phyloP scores from a whole-genome alignment of 2,329 filamentous ascomycete genomes.

The Periconia macrospinosa region DNA sequence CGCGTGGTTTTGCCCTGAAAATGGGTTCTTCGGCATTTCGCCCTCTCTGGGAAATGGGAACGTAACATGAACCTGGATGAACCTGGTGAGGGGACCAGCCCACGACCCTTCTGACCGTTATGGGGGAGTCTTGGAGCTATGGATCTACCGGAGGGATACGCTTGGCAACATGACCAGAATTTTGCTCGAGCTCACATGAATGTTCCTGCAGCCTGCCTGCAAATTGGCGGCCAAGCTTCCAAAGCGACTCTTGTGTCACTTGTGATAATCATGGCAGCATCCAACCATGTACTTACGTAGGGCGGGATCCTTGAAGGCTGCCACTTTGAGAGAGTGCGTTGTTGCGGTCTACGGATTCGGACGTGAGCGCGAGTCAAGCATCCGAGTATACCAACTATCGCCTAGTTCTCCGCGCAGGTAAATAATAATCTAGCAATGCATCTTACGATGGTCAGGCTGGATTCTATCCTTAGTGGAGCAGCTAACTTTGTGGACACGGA shows the following conservation, averaged over 20 bases:
- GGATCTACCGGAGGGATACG: conserved; percentile 23
- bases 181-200: conserved; percentile 16
- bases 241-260: conserved; percentile 13
- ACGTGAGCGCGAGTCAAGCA: neutral
- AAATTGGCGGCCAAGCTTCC: conserved; percentile 21
- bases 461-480: conserved; percentile 25
- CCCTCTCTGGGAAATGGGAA: conserved; percentile 25
- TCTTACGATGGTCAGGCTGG: conserved; percentile 6
- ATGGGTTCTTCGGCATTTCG: conserved; percentile 14
- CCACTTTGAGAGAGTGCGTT: no score
- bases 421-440: neutral
- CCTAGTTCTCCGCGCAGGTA: neutral
- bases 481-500: conserved; percentile 8
- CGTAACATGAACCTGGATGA: conserved; percentile 6
- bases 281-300: conserved; percentile 18
- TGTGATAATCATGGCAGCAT: neutral
- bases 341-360: no score
- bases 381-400: neutral
- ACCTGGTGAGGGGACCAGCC: neutral
- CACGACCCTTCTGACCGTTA: conserved; percentile 8
- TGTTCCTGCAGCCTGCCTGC: conserved; percentile 20
- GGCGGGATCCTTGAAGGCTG: conserved; percentile 20
- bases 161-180: conserved; percentile 15
- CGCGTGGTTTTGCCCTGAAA: conserved; percentile 10
- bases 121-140: conserved; percentile 16